A percentile compares a stretch with the other conserved stretches of the same genome.
Conservation (phyloP, 805 yeast genomes). For the Wickerhamomyces bisporus region DNA sequence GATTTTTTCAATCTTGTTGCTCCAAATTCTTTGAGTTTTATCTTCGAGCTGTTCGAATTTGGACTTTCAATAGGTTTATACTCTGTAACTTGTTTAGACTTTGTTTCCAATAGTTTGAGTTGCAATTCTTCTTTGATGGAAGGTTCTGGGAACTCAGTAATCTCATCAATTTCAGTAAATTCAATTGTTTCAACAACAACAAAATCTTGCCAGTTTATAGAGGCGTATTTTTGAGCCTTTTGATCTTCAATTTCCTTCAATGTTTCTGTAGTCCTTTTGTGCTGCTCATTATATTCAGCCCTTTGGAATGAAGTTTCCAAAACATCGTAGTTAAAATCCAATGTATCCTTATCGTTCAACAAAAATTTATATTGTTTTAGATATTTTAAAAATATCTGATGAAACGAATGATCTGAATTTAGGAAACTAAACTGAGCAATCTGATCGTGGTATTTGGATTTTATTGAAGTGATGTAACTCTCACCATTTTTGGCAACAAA, state of each 20-base stretch:
- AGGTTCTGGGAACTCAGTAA: conserved; percentile 48
- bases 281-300: conserved; percentile 45
- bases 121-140: conserved; percentile 53
- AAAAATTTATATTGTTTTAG: conserved; percentile 49
- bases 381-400: conserved; percentile 43
- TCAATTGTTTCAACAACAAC: conserved; percentile 62
- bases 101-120: conserved; percentile 44
- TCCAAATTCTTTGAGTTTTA: conserved; percentile 69
- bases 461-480: conserved; percentile 36
- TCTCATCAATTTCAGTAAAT: conserved; percentile 57
- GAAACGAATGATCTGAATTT: conserved; percentile 51
- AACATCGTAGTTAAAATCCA: conserved; percentile 28
- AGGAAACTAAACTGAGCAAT: conserved; percentile 66
- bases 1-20: conserved; percentile 42
- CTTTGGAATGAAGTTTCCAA: conserved; percentile 45
- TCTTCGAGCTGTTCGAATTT: conserved; percentile 13
- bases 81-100: conserved; percentile 20
- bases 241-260: conserved; percentile 29
- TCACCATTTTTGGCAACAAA: conserved; percentile 59
- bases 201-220: conserved; percentile 87
- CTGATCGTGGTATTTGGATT: conserved; percentile 28
- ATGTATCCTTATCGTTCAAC: conserved; percentile 14
- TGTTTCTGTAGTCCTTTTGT: conserved; percentile 32
- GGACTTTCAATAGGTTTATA: conserved; percentile 5
- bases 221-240: conserved; percentile 52